These are phyloP conservation scores for Pleurotus sapidus DNA, from an alignment of 768 basidiomycete species.

Conservation along the genomic window DNA sequence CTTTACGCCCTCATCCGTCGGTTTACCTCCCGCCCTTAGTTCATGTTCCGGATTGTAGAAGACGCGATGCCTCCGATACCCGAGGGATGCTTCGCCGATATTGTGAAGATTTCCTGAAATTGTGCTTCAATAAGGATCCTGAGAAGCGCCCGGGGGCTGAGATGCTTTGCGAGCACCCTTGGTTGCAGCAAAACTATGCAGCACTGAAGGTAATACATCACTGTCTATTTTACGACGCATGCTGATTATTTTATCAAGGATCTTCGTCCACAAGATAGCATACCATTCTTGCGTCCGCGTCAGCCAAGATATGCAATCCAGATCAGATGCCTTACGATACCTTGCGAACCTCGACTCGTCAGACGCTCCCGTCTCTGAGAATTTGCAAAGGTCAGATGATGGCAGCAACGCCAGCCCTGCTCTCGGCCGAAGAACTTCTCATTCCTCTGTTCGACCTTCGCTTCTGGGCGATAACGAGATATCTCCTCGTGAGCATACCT, in stretches of 20 bases:
- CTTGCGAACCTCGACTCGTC: slow-evolving; percentile 44
- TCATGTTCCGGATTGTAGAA: slow-evolving; percentile 98
- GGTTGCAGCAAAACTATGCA: slow-evolving; percentile 82
- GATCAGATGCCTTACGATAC: slow-evolving; percentile 60
- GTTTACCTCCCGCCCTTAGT: slow-evolving; percentile 41
- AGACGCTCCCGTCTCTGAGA: slow-evolving; percentile 37
- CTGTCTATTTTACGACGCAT: neutral
- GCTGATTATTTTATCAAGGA: slow-evolving; percentile 39
- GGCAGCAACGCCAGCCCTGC: slow-evolving; percentile 31
- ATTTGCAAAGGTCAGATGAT: slow-evolving; percentile 29
- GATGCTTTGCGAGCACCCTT: slow-evolving; percentile 83
- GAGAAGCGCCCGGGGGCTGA: slow-evolving; percentile 79
- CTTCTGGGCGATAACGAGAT: slow-evolving; percentile 43
- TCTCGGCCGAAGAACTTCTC: slow-evolving; percentile 37
- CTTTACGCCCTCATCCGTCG: too few species aligned
- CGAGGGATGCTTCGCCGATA: slow-evolving; percentile 71
- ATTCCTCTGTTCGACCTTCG: slow-evolving; percentile 32
- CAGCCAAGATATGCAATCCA: slow-evolving; percentile 74
- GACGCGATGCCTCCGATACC: slow-evolving; percentile 88
- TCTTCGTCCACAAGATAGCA: slow-evolving; percentile 88
- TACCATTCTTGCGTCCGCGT: slow-evolving; percentile 93
- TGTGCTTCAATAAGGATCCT: slow-evolving; percentile 92
- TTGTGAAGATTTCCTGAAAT: slow-evolving; percentile 77
- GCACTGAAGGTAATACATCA: slow-evolving; percentile 63
- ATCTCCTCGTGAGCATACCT: slow-evolving; percentile 71